Evolutionary conservation across 352 stramenopile genomes (phyloP), one percentile per base, ranked within the genome.

Genomic region (Globisporangium okanoganense): DNA sequence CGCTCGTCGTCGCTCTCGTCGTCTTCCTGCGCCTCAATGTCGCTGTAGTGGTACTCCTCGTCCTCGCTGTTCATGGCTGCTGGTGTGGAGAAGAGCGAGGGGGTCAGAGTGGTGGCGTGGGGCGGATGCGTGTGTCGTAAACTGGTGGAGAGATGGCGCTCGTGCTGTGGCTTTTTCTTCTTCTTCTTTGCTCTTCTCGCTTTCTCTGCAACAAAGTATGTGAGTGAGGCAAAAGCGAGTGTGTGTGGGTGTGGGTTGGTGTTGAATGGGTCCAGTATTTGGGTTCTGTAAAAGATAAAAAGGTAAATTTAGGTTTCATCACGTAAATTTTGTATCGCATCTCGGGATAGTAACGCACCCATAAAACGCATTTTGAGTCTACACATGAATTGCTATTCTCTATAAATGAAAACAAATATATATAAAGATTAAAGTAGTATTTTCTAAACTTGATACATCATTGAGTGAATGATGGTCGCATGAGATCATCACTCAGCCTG

Each of bases 41-140:
- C 82, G 64, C 82, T 92, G 72, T 92, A 92, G 68, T 90, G 82
- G 61, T 94, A 92, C 59, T 94, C 82, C 48, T 86, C 76, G 56
- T 93, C 84, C 33, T 60, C 55, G 48, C 51, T 64, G 53, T 50
- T 66, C 61, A 66, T 66, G n/a, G 25, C 22, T 62, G 44, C 43
- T 50, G n/a, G 7, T 44, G 18, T 45, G 6, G 16, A 24, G 25
- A 16, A 16, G 16, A 10, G 36, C 16, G 18, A 10, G 14, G 18
- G 16, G 48, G 27, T 10, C 5, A 31, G 24, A 9, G 18, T 25
- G 29, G 0, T 41, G 27, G 20, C 25, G 24, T 2, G 4, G n/a
- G 3, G n/a, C 36, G 36, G n/a, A n/a, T 5, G 13, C 36, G 6
- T 18, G 36, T 43, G 31, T 36, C 6, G 31, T 36, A 9, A 36